Conservation (phyloP, 2,329 filamentous ascomycete species). For the Sporothrix protearum region DNA sequence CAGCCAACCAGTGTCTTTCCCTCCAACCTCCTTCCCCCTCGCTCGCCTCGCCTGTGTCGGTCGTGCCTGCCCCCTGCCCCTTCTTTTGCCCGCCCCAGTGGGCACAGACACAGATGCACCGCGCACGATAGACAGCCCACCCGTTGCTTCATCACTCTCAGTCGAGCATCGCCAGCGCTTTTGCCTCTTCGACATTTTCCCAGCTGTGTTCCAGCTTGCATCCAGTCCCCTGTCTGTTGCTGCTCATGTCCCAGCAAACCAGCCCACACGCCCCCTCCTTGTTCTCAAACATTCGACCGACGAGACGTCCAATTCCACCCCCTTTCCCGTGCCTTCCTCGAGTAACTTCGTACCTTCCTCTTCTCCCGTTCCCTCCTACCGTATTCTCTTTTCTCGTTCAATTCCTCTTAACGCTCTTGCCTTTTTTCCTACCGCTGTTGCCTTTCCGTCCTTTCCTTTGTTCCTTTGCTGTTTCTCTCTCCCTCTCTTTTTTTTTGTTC, state of each 20-base stretch:
- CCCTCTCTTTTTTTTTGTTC: neutral
- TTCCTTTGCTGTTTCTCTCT: neutral
- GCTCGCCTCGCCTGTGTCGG: conserved; percentile 1
- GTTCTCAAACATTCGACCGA: conserved; percentile 23
- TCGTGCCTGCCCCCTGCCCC: conserved; percentile 8
- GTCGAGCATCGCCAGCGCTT: conserved; percentile 4
- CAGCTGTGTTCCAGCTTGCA: conserved; percentile 10
- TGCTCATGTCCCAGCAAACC: conserved; percentile 14
- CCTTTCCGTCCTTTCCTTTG: conserved; percentile 27
- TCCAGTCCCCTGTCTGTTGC: neutral
- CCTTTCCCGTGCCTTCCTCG: neutral
- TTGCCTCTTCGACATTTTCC: neutral
- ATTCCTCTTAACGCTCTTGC: conserved; percentile 22
- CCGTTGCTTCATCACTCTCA: neutral
- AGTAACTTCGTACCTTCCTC: neutral
- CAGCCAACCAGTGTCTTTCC: conserved; percentile 13
- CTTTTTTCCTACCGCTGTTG: conserved; percentile 24
- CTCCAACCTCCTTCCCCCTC: conserved; percentile 14
- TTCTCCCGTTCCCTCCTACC: conserved; percentile 12
- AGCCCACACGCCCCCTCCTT: conserved; percentile 14
- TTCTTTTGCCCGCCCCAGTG: neutral
- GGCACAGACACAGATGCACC: conserved; percentile 6
- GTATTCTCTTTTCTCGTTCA: conserved; percentile 1
- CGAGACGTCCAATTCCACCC: conserved; percentile 15
- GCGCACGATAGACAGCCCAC: conserved; percentile 16